Evolutionary conservation across 2,329 filamentous ascomycete species (phyloP).

Genomic region (Neospermospora avenae): DNA sequence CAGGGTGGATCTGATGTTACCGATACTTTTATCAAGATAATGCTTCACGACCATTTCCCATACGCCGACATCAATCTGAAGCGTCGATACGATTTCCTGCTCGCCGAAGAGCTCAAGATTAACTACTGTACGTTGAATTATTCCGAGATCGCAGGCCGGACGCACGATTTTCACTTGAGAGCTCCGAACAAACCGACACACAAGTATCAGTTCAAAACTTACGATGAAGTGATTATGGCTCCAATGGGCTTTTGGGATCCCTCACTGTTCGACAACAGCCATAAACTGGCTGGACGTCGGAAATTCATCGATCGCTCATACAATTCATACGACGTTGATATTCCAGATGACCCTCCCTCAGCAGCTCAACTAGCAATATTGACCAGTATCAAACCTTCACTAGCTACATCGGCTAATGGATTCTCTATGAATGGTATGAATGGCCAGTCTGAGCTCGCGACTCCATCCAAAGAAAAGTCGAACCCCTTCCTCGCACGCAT

Average conservation of each 20-base stretch:
- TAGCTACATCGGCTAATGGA: conserved; percentile 44
- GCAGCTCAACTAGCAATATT: conserved; percentile 72
- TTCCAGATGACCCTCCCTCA: conserved; percentile 84
- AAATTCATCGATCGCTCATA: conserved; percentile 84
- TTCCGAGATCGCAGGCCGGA: conserved; percentile 81
- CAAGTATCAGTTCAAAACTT: conserved; percentile 95
- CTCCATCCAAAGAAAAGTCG: conserved; percentile 59
- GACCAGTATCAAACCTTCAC: conserved; percentile 56
- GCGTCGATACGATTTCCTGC: conserved; percentile 84
- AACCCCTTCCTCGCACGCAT: conserved; percentile 67
- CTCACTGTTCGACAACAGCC: conserved; percentile 75
- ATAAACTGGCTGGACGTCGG: conserved; percentile 75
- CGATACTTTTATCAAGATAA: conserved; percentile 94
- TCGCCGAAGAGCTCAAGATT: conserved; percentile 93
- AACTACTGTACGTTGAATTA: conserved; percentile 92
- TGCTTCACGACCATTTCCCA: conserved; percentile 93
- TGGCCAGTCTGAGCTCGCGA: conserved; percentile 49
- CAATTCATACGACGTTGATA: conserved; percentile 86
- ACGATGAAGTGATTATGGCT: conserved; percentile 92
- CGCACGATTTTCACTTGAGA: conserved; percentile 86
- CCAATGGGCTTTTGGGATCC: conserved; percentile 95
- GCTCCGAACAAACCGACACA: conserved; percentile 83
- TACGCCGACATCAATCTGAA: conserved; percentile 92
- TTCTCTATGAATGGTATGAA: conserved; percentile 22
- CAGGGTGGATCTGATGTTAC: conserved; percentile 91